A percentile compares a stretch with the other conserved stretches of the same genome.
Conservation (phyloP, 2,329 filamentous ascomycete species). For the Aureobasidium sp. region DNA sequence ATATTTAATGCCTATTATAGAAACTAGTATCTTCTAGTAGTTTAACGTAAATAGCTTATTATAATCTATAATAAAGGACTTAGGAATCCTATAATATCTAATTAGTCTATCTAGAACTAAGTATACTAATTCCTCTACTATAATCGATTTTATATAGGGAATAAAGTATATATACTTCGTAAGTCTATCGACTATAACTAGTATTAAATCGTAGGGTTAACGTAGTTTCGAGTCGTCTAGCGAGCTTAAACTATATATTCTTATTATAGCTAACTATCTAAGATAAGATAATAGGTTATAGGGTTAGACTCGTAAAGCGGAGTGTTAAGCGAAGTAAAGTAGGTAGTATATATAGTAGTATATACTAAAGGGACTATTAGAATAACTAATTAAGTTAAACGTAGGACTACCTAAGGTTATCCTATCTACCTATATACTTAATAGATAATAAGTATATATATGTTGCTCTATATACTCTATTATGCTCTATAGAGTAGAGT, state of each 20-base stretch:
- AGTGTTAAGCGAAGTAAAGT: no score
- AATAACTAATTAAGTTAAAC: no score
- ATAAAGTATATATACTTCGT: constrained; percentile 17
- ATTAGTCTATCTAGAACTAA: constrained; percentile 17
- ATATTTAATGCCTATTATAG: constrained; percentile 17
- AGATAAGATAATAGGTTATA: no score
- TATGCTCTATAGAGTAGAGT: no score
- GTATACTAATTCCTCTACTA: constrained; percentile 15
- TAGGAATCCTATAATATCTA: constrained; percentile 16
- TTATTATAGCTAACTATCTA: no score
- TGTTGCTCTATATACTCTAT: no score
- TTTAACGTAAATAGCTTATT: constrained; percentile 20
- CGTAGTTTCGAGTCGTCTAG: not conserved
- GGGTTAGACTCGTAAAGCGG: no score
- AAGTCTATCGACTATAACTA: constrained; percentile 19
- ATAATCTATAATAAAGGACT: constrained; percentile 18
- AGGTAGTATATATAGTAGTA: no score
- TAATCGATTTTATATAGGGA: constrained; percentile 15
- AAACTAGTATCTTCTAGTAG: constrained; percentile 17
- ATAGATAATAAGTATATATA: no score
- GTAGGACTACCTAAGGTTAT: no score
- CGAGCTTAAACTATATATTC: constrained; percentile 10
- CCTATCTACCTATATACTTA: no score
- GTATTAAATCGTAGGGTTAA: constrained; percentile 16
- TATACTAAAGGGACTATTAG: no score